Percentiles rank a stretch among this genome's conserved stretches.
phyloP scores from a whole-genome alignment of 2,329 filamentous ascomycete species.

The Colletotrichum somersetense region DNA sequence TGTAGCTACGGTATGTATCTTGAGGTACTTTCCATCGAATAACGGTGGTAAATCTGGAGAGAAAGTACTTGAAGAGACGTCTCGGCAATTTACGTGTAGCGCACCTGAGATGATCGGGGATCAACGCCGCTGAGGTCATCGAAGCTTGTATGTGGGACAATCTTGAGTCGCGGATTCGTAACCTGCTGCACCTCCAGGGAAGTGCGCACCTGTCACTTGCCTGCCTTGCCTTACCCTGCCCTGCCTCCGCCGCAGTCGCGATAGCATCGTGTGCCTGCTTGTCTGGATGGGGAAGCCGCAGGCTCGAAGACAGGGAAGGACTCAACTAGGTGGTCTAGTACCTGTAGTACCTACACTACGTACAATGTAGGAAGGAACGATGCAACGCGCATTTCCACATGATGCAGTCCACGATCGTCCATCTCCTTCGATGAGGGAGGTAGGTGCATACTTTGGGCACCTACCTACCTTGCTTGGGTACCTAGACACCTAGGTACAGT shows the following conservation, averaged over 20 bases:
- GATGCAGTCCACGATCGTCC: no score
- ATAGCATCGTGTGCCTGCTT: conserved; percentile 1
- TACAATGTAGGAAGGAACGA: not conserved
- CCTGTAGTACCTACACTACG: no score
- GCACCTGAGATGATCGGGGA: conserved; percentile 18
- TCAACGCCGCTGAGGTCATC: conserved; percentile 41
- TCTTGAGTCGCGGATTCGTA: conserved; percentile 32
- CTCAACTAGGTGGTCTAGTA: no score
- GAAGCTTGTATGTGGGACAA: conserved; percentile 8
- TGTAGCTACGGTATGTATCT: no score
- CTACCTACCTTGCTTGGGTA: no score
- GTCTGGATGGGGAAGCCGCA: not conserved
- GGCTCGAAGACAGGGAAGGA: no score
- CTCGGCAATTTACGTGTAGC: not conserved
- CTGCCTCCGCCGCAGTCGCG: not conserved
- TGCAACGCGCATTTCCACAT: not conserved
- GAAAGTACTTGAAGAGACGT: fast-evolving
- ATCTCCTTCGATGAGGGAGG: no score
- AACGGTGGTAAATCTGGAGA: fast-evolving
- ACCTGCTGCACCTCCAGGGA: conserved; percentile 1
- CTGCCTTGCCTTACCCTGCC: not conserved
- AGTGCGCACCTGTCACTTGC: not conserved
- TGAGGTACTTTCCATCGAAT: fast-evolving
- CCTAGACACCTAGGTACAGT: no score
- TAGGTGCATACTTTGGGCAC: no score